Evolutionary conservation across 805 yeast genomes (phyloP).

Genomic region (Yarrowia divulgata): DNA sequence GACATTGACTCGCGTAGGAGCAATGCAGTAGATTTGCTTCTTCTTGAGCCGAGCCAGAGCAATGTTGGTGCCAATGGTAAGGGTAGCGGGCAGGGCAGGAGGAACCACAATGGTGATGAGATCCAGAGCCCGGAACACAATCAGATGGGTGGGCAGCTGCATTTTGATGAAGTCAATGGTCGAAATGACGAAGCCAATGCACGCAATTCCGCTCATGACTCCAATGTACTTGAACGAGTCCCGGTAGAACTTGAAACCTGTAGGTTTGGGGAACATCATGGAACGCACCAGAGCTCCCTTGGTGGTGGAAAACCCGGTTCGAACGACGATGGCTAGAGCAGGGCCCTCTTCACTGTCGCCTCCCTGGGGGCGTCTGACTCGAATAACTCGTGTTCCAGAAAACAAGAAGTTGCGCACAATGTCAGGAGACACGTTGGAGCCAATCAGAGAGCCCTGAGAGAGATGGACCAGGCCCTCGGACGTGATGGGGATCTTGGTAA

Average conservation of each 20-base stretch:
- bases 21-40: constrained; percentile 80
- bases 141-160: constrained; percentile 71
- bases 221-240: constrained; percentile 97
- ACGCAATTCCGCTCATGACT: constrained; percentile 86
- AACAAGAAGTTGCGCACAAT: constrained; percentile 79
- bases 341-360: constrained; percentile 61
- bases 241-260: constrained; percentile 88
- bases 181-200: constrained; percentile 81
- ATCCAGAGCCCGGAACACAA: constrained; percentile 89
- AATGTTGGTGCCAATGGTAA: constrained; percentile 95
- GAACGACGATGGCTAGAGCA: constrained; percentile 84
- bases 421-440: constrained; percentile 64
- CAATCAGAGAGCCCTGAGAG: constrained; percentile 50
- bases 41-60: constrained; percentile 78
- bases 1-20: constrained; percentile 94
- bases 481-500: constrained; percentile 75
- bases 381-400: constrained; percentile 87
- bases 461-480: constrained; percentile 61
- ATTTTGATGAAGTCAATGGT: constrained; percentile 81
- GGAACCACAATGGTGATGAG: constrained; percentile 97
- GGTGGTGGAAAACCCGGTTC: constrained; percentile 94
- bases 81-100: constrained; percentile 97
- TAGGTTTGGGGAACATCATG: constrained; percentile 95
- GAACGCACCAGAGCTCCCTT: constrained; percentile 93
- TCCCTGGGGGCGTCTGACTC: constrained; percentile 71